Base-by-base conservation (phyloP, 1,284 basidiomycete genomes). In the Vanrija sp. region DNA sequence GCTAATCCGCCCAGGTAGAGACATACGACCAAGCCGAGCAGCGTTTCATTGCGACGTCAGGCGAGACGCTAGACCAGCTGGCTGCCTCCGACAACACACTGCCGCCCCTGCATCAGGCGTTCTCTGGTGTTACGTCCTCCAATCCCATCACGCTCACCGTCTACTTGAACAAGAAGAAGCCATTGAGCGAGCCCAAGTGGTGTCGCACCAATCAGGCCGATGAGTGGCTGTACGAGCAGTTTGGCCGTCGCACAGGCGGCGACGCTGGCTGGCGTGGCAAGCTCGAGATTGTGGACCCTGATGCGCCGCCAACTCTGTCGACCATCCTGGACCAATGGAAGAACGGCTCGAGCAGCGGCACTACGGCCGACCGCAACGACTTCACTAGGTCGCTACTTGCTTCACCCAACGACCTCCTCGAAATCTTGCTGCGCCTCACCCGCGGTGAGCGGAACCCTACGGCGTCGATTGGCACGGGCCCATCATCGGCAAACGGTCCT, bases 141-240 rank as follows among this genome's bases (percentile, higher is more conserved):
- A 39, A 52, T 16, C 51, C 47, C 14, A 58, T 78, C 49, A 72
- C 72, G 15, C 62, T 81, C 15, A 71, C 71, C 0, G 78, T 79
- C 8, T 83, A 89, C 74, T 82, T 98, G 54, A 94, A 98, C 74
- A 88, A 84, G 55, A 85, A 84, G 42, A 85, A 88, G 56, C 93
- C 94, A 0, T 78, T 97, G 28, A 92, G 90, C 9, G 93, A 98
- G 74, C 90, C 94, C 3, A 88, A 90, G 71, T 98, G 95, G 95
- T 89, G 93, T 45, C 91, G 91, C 73, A 89, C 88, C 4, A 93
- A 94, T 44, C 90, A 94, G 71, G 83, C 95, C 18, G 88, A 93
- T 64, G 91, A 93, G 47, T 96, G 92, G 90, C 79, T 97, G 58
- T 85, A 85, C 67, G 89, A 86, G 50, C 69, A 89, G 90, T 82